Base-by-base conservation (phyloP, 805 yeast genomes). In the Ogataea trehalophila region DNA sequence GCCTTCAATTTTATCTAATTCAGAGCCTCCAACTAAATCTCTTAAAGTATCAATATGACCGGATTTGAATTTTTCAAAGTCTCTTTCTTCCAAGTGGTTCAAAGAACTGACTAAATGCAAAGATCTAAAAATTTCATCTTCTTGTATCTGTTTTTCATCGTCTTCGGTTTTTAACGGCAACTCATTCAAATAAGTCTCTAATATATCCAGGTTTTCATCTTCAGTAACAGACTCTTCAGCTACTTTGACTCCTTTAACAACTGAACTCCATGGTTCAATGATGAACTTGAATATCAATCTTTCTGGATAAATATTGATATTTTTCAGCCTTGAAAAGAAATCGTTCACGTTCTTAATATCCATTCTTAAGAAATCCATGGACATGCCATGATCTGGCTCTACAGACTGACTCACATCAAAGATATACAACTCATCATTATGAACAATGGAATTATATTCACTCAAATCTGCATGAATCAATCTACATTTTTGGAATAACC, bases 391-490 rank as follows among this genome's bases (percentile, higher is more conserved):
- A 58, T 90, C 97, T 9, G 97, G 97, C 65, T 94, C 98, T 22
- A 94, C 98, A 36, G 95, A 83, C 65, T 94, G 99, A 1, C 98
- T 91, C 11, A 94, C 99, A 69, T 94, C 99, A 56, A 94, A 87
- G 48, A 94, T 87, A 67, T 86, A 90, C 29, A 94, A 70, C 61
- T 80, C 78, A 33, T 77, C 83, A 7, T 87, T 65, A 61, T 92
- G 97, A 20, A 94, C 87, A 45, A 94, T 85, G 2, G 90, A 79
- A 64, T 94, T 94, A 71, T 94, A 94, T 66, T 94, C 99, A 51
- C 95, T 85, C 62, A 94, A 73, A 74, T 94, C 99, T 0, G 99
- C 99, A 72, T 94, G 99, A 9, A 94, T 95, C 34, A 94, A 74
- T 20, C 90, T 80, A 68, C 99, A 94, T 39, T 79, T 83, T 55